Base-by-base conservation (phyloP, 768 basidiomycete species). In the Lactarius quietus region DNA sequence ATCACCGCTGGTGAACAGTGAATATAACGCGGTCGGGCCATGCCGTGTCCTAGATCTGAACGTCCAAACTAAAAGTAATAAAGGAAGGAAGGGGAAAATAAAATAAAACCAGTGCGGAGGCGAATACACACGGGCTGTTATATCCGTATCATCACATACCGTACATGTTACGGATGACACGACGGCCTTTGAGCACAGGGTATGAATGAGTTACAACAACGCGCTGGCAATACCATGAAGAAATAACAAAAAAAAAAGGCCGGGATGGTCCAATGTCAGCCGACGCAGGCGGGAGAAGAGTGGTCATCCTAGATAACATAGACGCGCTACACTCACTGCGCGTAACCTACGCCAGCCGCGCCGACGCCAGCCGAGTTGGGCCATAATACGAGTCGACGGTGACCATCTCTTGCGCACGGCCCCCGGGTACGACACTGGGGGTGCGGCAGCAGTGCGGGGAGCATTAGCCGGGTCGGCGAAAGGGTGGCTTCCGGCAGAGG, bases 371-470 rank as follows among this genome's bases (percentile, higher is more conserved):
- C 61, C 5, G 35, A n/a, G 20, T 58, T 53, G 12, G 56, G 14
- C 68, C 63, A 53, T 69, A 69, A 43, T 61, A 69, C 6, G 68
- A 63, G n/a, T 68, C 66, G 18, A 31, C 28, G 3, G 55, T 3
- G 17, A 51, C 66, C 36, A 59, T 31, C 29, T 57, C 62, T 4
- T 61, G 57, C 43, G 17, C 36, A 31, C 59, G 56, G 23, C 52
- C 59, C 7, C 15, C 9, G 53, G 45, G 20, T 57, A 59, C 10
- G n/a, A 20, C 18, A 64, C 59, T 1, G 66, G 59, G 28, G 62
- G 41, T 7, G 62, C 45, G 55, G 6, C 10, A 23, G 35, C 26
- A 15, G 6, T 3, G 23, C 8, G 35, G 14, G 62, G 17, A n/a
- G 41, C 33, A 29, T 64, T 61, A 59, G 20, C 45, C 10, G 66